Base-by-base conservation (phyloP, 1,284 basidiomycete genomes). In the Sporisorium iseilematis-ciliati region DNA sequence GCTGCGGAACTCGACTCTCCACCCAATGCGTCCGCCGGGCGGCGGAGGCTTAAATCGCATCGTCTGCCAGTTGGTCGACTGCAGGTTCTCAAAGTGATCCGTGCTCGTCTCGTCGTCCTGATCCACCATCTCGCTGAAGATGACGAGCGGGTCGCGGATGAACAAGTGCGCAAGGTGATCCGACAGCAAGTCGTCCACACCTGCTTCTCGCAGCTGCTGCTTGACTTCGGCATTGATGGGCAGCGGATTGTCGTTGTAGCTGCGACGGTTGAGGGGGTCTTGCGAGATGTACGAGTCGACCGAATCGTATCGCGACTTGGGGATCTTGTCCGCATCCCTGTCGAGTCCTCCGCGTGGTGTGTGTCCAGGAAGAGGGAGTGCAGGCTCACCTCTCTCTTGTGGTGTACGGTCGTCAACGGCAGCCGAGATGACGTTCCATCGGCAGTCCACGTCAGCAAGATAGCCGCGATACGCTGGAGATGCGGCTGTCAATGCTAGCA, bases 21-120 rank as follows among this genome's bases (percentile, higher is more conserved):
- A 99, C 29, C 97, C 97, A 65, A 99, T 98, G 20, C 90, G 85
- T 2, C 94, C 94, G 63, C 93, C 91, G 1, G 92, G 91, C 40
- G 82, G 84, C 7, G 97, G 97, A 6, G 97, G 97, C 86, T 99
- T 99, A 89, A 99, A 99, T 33, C 97, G 91, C 61, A 99, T 89
- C 0, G 97, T 98, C 87, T 99, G 97, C 97, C 97, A 99, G 85
- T 99, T 99, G 10, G 97, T 99, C 7, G 95, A 97, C 90, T 99
- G 97, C 38, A 99, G 91, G 83, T 98, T 99, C 92, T 99, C 97
- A 81, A 99, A 99, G 85, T 99, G 97, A 83, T 99, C 97, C 77
- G 90, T 94, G 67, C 92, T 95, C 26, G 88, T 88, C 43, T 88
- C 87, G 84, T 99, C 94, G 85, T 98, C 93, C 86, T 96, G 94